Evolutionary conservation across 2,329 filamentous ascomycete species (phyloP), one percentile per base, ranked within the genome.

Genomic region (Cryphonectria japonica): DNA sequence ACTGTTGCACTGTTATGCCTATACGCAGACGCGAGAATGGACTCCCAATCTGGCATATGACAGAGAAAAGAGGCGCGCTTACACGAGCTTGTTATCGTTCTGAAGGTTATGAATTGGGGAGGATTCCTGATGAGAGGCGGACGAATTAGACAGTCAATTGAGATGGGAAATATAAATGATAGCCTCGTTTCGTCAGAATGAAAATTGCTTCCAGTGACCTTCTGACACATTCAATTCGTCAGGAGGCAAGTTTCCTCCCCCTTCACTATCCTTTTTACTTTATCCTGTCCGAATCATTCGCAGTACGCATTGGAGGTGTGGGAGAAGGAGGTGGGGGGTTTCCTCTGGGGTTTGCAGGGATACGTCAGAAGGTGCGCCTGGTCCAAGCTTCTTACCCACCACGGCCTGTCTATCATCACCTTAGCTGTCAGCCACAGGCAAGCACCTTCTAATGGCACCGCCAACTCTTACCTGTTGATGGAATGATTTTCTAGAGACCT

Each of bases 301-400:
- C 3, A 39, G 8, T 50, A 8, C 19, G 2, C 46, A 50, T 11
- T n/a, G 46, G 46, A n/a, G 46, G 46, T n/a, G 19, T 22, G 9
- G 54, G 26, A 19, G 26, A 19, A 32, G 26, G 54, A 16, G n/a
- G n/a, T 8, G 13, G 2, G 16, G 34, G 34, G 34, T 34, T 46
- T 32, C 8, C 19, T 32, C 37, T 37, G 63, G 3, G 16, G 14
- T 6, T 34, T 50, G 63, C 41, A 65, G 63, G 63, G 63, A 32
- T 65, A 65, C 63, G 63, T 65, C 63, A 65, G 63, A 65, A 46
- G 63, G 62, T n/a, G 41, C 16, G 26, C 57, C 34, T 68, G 67
- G 67, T 62, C 67, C 46, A 68, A 68, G 67, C 67, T 68, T 65
- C 43, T 54, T 52, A 26, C 54, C 37, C 54, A 34, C 57, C 39